Evolutionary conservation across 768 basidiomycete species (phyloP), one percentile per base, ranked within the genome.

Genomic region (Plicaturopsis crispa): DNA sequence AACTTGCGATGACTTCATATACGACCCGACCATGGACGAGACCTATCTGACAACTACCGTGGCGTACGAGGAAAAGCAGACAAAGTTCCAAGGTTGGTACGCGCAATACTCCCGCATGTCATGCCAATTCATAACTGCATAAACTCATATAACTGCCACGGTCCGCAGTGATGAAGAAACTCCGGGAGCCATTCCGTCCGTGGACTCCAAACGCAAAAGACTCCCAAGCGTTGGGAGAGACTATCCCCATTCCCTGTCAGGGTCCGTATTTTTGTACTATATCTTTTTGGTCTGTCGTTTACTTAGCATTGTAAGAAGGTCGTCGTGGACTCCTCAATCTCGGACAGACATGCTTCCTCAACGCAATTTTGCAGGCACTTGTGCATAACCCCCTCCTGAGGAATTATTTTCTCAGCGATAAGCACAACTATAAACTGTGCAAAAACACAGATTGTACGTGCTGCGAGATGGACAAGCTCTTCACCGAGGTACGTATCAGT

Each of bases 261-360:
- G 82, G 89, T 82, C 39, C 37, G 57, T 48, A 24, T 35, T 14
- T 12, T 17, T 31, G 36, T 36, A 12, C 28, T 17, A 22, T 22
- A 5, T 14, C 5, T n/a, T n/a, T n/a, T n/a, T n/a, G n/a, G n/a
- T n/a, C n/a, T n/a, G n/a, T n/a, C n/a, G n/a, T n/a, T n/a, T n/a
- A n/a, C n/a, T n/a, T n/a, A n/a, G n/a, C n/a, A n/a, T n/a, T n/a
- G n/a, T n/a, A n/a, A 20, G 8, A 38, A 88, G 88, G 80, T 36
- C 78, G 86, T n/a, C 70, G 86, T 41, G 90, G 91, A 0, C 67
- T 94, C 3, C 62, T 90, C 31, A 93, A 94, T 57, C 75, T 94
- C 0, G 89, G 90, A 2, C 83, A 91, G 56, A 97, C 92, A 0
- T 98, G 94, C 53, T 97, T 91, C 63, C 71, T 98, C 49, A 94